Conservation (phyloP, 768 basidiomycete genomes). For the Melanogaster broomeanus region DNA sequence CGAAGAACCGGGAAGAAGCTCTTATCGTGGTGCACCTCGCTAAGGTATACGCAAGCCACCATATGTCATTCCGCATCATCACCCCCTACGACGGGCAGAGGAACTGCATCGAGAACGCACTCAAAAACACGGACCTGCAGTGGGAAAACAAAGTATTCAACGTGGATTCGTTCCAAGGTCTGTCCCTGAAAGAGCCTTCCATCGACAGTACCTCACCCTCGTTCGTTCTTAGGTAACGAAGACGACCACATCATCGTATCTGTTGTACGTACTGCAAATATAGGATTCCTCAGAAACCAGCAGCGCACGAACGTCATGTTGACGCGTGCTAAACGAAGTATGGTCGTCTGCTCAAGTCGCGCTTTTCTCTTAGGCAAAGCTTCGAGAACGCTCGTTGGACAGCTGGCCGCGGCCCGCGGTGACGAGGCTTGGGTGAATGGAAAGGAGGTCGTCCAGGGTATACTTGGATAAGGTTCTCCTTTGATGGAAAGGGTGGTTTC, state of each 20-base stretch:
- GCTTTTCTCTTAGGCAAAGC: slow-evolving; percentile 20
- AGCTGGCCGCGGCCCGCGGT: slow-evolving; percentile 16
- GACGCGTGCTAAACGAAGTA: slow-evolving; percentile 69
- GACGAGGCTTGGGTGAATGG: slow-evolving; percentile 16
- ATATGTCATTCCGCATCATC: slow-evolving; percentile 60
- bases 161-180: slow-evolving; percentile 82
- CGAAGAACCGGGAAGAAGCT: slow-evolving; percentile 62
- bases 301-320: slow-evolving; percentile 86
- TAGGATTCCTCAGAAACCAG: slow-evolving; percentile 65
- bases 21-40: slow-evolving; percentile 56
- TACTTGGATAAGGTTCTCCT: neutral
- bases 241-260: slow-evolving; percentile 75
- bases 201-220: slow-evolving; percentile 11
- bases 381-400: slow-evolving; percentile 24
- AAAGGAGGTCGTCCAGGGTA: slow-evolving; percentile 5
- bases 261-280: slow-evolving; percentile 54
- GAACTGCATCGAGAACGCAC: slow-evolving; percentile 50
- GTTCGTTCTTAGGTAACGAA: slow-evolving; percentile 63
- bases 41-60: slow-evolving; percentile 44
- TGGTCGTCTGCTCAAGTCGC: slow-evolving; percentile 68
- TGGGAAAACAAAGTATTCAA: slow-evolving; percentile 75
- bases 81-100: slow-evolving; percentile 82
- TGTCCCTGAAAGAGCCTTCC: slow-evolving; percentile 7
- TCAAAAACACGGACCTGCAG: slow-evolving; percentile 46
- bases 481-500: neutral